These are phyloP conservation scores for Saturnispora hagleri DNA, from an alignment of 805 yeast species.

Conservation along the genomic window DNA sequence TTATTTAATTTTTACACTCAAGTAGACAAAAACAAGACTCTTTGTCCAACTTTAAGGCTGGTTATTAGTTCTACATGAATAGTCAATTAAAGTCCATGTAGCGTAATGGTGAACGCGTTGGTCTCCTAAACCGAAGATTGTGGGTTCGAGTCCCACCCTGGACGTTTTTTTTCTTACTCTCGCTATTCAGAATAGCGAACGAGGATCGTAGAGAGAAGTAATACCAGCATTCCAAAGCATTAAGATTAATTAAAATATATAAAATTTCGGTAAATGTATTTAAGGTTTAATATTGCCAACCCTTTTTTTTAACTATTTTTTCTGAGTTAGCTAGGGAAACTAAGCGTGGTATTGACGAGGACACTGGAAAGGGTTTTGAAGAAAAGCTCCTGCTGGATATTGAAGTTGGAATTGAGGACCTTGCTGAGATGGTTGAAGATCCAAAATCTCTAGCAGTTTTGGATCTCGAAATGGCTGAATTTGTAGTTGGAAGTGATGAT, in stretches of 20 bases:
- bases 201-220: background rate
- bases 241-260: background rate
- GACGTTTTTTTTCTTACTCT: slow-evolving; percentile 1
- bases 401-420: background rate
- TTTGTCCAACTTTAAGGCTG: no score
- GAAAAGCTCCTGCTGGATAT: slow-evolving; percentile 1
- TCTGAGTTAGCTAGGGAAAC: slow-evolving; percentile 10
- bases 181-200: no score
- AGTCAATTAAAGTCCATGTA: slow-evolving; percentile 10
- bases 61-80: background rate
- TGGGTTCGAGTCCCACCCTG: slow-evolving; percentile 17
- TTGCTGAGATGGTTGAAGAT: background rate
- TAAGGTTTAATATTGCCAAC: slow-evolving; percentile 2
- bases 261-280: background rate
- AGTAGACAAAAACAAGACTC: no score
- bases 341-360: slow-evolving; percentile 12
- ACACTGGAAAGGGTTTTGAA: background rate
- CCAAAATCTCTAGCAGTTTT: slow-evolving; percentile 2
- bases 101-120: slow-evolving; percentile 19
- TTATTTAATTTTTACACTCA: no score
- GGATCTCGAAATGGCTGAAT: slow-evolving; percentile 1
- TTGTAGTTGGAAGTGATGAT: slow-evolving; percentile 3
- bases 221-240: background rate
- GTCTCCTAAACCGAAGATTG: slow-evolving; percentile 18
- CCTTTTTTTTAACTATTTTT: background rate